Conservation (phyloP, 345 rosid species). For the Aquilaria sinensis region DNA sequence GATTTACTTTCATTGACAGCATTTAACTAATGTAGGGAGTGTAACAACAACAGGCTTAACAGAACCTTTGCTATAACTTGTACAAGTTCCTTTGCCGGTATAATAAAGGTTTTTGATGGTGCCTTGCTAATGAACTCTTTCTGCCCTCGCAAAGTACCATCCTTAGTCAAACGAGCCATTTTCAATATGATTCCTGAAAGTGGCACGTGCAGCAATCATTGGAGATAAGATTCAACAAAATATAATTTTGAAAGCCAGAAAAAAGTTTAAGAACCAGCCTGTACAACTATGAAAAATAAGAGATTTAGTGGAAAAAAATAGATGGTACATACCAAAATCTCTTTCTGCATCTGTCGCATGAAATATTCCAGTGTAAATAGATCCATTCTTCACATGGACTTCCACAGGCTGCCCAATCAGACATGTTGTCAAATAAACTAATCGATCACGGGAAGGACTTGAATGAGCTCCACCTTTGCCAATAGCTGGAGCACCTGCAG, state of each 20-base stretch:
- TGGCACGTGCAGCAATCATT: constrained; percentile 10
- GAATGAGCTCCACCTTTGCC: constrained; percentile 43
- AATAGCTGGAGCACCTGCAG: constrained; percentile 31
- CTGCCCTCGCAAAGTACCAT: constrained; percentile 48
- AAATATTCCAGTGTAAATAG: constrained; percentile 74
- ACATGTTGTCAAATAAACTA: constrained; percentile 60
- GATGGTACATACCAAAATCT: constrained; percentile 63
- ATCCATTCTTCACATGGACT: constrained; percentile 85
- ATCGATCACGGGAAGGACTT: constrained; percentile 57
- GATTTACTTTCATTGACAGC: constrained; percentile 5
- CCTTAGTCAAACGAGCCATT: constrained; percentile 78
- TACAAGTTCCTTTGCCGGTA: constrained; percentile 80
- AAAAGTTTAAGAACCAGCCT: too few relatives aligned
- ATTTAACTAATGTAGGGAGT: constrained; percentile 6
- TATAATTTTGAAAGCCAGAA: too few relatives aligned
- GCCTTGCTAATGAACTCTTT: constrained; percentile 66
- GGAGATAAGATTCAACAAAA: constrained; percentile 10
- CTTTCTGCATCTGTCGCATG: constrained; percentile 70
- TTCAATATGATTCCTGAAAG: constrained; percentile 77
- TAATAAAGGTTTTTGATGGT: constrained; percentile 54
- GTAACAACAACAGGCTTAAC: constrained; percentile 11
- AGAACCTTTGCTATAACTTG: constrained; percentile 92
- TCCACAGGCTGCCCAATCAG: constrained; percentile 83
- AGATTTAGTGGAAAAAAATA: constrained; percentile 3
- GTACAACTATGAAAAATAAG: too few relatives aligned